Evolutionary conservation across 371 early-diverging fungal genomes (phyloP).

Genomic region (Mucor circinelloides): DNA sequence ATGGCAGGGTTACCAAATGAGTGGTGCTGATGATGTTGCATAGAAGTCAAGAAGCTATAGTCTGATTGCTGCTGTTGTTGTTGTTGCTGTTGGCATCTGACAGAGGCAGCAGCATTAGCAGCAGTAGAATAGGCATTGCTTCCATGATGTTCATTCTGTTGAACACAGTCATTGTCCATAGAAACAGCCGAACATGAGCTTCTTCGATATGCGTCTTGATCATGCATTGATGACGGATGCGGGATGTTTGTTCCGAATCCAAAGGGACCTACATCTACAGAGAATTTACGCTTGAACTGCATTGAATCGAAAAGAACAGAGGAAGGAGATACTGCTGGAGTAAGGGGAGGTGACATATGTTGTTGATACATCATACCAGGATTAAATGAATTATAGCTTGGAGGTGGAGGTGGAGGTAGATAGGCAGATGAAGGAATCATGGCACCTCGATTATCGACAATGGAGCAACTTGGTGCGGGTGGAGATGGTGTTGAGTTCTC

Average conservation of each 20-base stretch:
- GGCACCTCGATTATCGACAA: background rate
- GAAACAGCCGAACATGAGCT: conserved; percentile 41
- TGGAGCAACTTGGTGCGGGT: conserved; percentile 4
- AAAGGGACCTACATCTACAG: conserved; percentile 55
- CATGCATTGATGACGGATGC: conserved; percentile 24
- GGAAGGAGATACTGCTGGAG: conserved; percentile 40
- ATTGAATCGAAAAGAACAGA: conserved; percentile 33
- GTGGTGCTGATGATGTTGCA: conserved; percentile 5
- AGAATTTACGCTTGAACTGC: conserved; percentile 47
- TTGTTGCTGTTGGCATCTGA: background rate
- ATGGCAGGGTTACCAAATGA: background rate
- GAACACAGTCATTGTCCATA: conserved; percentile 21
- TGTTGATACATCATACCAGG: conserved; percentile 20
- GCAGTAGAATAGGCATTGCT: conserved; percentile 7
- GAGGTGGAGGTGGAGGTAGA: conserved; percentile 7
- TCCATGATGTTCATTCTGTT: background rate
- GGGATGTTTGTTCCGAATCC: conserved; percentile 37
- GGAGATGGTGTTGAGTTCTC: conserved; percentile 14
- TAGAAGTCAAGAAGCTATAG: conserved; percentile 6
- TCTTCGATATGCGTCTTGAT: conserved; percentile 36
- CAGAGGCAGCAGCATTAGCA: conserved; percentile 8
- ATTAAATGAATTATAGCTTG: conserved; percentile 4
- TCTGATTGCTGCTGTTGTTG: conserved; percentile 1
- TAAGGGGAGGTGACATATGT: conserved; percentile 36
- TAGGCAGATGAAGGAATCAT: background rate